Conservation (phyloP, 2,329 filamentous ascomycete genomes). For the Domatiomyces catenatus region DNA sequence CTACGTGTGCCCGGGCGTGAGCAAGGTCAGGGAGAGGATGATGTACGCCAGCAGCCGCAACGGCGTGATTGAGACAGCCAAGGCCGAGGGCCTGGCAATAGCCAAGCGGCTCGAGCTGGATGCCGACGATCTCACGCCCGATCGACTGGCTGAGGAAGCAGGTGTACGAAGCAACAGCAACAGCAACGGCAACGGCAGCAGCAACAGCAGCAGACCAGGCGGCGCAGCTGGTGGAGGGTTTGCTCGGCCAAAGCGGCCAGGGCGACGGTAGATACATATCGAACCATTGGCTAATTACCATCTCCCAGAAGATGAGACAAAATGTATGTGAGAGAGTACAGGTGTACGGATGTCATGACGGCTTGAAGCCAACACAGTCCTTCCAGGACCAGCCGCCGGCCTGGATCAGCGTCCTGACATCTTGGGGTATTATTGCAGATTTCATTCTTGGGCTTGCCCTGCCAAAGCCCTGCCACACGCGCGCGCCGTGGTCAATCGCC, state of each 20-base stretch:
- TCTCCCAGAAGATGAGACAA: too few species aligned
- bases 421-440: too few species aligned
- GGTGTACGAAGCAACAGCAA: constrained; percentile 3
- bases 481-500: not conserved
- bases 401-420: too few species aligned
- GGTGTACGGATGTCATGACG: too few species aligned
- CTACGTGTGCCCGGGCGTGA: constrained; percentile 46
- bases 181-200: constrained; percentile 1
- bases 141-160: constrained; percentile 40
- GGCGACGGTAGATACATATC: constrained; percentile 22
- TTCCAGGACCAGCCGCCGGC: too few species aligned
- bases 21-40: constrained; percentile 52
- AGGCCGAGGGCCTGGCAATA: constrained; percentile 41
- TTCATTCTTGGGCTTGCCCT: too few species aligned
- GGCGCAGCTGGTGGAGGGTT: constrained; percentile 38
- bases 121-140: constrained; percentile 41
- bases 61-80: constrained; percentile 38
- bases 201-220: constrained; percentile 29
- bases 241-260: constrained; percentile 49
- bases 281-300: not conserved
- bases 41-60: constrained; percentile 45
- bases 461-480: too few species aligned
- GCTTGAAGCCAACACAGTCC: too few species aligned
- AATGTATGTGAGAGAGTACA: too few species aligned
- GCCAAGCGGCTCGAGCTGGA: constrained; percentile 46